Conservation (phyloP, 495 filamentous ascomycete species). For the Letharia lupina region DNA sequence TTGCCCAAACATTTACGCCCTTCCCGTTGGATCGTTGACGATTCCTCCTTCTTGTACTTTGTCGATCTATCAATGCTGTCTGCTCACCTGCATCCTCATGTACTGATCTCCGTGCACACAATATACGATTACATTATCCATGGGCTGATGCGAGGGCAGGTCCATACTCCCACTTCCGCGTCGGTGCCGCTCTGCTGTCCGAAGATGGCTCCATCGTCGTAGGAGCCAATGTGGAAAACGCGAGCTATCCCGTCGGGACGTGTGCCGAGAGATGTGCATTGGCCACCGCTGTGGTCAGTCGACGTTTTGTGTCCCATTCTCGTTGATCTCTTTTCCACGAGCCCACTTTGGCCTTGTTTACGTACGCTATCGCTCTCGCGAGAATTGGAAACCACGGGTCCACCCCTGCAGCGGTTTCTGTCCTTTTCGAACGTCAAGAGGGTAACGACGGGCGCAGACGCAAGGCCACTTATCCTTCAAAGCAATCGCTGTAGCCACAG, state of each 20-base stretch:
- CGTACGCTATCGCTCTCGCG: too few species aligned
- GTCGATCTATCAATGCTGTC: neutral
- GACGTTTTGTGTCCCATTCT: too few species aligned
- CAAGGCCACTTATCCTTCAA: conserved; percentile 63
- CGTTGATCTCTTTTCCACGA: too few species aligned
- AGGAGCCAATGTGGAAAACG: conserved; percentile 94
- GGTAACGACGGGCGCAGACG: conserved; percentile 27
- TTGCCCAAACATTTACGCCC: too few species aligned
- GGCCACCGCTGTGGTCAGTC: conserved; percentile 62
- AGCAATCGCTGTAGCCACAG: conserved; percentile 79
- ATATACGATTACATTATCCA: too few species aligned
- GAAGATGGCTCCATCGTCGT: conserved; percentile 49
- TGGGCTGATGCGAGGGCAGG: conserved; percentile 33
- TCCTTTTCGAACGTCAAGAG: too few species aligned
- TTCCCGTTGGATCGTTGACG: neutral
- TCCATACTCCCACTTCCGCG: conserved; percentile 89
- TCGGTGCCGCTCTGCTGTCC: conserved; percentile 74
- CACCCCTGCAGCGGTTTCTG: too few species aligned
- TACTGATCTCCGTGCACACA: neutral
- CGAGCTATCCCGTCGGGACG: conserved; percentile 79
- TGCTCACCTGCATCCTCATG: neutral
- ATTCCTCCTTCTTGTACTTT: too few species aligned
- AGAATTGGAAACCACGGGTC: too few species aligned
- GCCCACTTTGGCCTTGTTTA: too few species aligned
- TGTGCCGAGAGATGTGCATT: conserved; percentile 90